phyloP scores from a whole-genome alignment of 2,329 filamentous ascomycete genomes.

The Xylaria sp. region DNA sequence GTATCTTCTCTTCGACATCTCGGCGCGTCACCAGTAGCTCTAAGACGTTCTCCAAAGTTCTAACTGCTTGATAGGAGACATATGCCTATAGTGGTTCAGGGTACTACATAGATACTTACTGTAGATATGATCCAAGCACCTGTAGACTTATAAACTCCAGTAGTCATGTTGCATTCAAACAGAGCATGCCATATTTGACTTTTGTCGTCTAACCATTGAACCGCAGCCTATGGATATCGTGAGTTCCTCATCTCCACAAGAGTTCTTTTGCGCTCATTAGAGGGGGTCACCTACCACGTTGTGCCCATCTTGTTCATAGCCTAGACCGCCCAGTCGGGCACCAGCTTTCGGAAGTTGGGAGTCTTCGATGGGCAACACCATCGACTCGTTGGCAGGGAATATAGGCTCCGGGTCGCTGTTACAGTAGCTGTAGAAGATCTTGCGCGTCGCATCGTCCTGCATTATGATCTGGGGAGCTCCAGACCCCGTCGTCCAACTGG shows the following conservation, averaged over 20 bases:
- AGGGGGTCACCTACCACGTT: too few relatives aligned
- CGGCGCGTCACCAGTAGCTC: too few relatives aligned
- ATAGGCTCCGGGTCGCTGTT: constrained; percentile 14
- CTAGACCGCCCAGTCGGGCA: constrained; percentile 5
- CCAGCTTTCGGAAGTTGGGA: constrained; percentile 1
- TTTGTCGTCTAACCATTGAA: not conserved
- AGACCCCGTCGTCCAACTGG: not conserved
- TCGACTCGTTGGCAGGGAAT: constrained; percentile 8
- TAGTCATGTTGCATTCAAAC: constrained; percentile 2
- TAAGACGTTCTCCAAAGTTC: too few relatives aligned
- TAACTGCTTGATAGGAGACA: too few relatives aligned
- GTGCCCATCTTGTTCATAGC: not conserved
- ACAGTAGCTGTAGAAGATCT: constrained; percentile 14
- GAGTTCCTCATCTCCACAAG: not conserved
- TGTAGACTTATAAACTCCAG: too few relatives aligned
- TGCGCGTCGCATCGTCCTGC: constrained; percentile 11
- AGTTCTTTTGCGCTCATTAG: too few relatives aligned
- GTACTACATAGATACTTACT: too few relatives aligned
- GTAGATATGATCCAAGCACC: too few relatives aligned
- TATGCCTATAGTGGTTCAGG: too few relatives aligned
- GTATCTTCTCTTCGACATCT: too few relatives aligned
- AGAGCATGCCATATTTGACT: constrained; percentile 4
- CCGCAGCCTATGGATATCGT: not conserved
- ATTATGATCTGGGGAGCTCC: constrained; percentile 8
- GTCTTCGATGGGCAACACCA: constrained; percentile 2